Evolutionary conservation across 169 alveolate genomes (phyloP).

Genomic region (Plasmodium yoelii): DNA sequence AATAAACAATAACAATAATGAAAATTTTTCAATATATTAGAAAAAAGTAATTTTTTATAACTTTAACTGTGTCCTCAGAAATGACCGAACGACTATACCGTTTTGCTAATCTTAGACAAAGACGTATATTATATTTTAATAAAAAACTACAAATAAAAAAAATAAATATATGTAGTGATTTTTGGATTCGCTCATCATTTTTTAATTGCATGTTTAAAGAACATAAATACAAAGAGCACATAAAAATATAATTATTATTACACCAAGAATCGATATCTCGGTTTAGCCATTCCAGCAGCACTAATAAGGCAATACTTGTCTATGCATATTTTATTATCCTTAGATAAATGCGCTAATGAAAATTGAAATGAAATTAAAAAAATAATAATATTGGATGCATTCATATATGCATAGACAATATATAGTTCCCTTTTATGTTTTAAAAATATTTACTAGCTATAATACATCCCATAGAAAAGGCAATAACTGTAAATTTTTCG

Average conservation of each 20-base stretch:
- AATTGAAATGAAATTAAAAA: neutral
- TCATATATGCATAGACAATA: too few species aligned
- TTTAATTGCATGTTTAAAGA: neutral
- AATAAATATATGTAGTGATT: neutral
- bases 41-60: slow-evolving; percentile 6
- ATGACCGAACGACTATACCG: slow-evolving; percentile 43
- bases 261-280: slow-evolving; percentile 65
- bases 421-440: too few species aligned
- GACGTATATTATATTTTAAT: slow-evolving; percentile 54
- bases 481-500: slow-evolving; percentile 44
- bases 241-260: slow-evolving; percentile 9
- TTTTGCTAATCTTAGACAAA: slow-evolving; percentile 52
- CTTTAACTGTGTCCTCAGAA: slow-evolving; percentile 52
- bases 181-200: neutral
- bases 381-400: too few species aligned
- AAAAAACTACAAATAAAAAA: slow-evolving; percentile 32
- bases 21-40: neutral
- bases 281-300: slow-evolving; percentile 76
- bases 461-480: slow-evolving; percentile 75
- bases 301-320: slow-evolving; percentile 59
- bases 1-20: neutral
- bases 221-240: neutral
- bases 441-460: slow-evolving; percentile 43
- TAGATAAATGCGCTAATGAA: slow-evolving; percentile 51
- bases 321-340: slow-evolving; percentile 49